These are phyloP conservation scores for Gastrolobium villosum DNA, from an alignment of 306 rosid species.

Conservation along the genomic window DNA sequence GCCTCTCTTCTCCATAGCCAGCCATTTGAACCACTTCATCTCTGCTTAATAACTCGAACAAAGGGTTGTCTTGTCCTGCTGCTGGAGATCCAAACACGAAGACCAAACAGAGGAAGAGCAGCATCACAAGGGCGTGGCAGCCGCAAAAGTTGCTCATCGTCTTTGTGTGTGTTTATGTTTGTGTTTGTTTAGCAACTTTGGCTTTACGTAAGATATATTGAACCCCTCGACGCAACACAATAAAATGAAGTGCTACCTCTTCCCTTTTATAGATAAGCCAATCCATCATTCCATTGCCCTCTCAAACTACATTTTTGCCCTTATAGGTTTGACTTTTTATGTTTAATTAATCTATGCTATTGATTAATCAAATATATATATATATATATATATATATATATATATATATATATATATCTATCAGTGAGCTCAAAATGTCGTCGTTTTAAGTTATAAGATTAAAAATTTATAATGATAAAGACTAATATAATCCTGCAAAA, in stretches of 20 bases:
- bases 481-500: too few relatives aligned
- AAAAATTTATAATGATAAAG: too few relatives aligned
- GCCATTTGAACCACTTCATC: constrained; percentile 75
- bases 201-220: constrained; percentile 41
- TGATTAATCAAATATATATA: constrained; percentile 10
- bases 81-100: constrained; percentile 26
- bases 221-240: not conserved
- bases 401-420: too few relatives aligned
- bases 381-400: too few relatives aligned
- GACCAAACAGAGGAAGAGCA: constrained; percentile 4
- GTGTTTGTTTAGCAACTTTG: constrained; percentile 37
- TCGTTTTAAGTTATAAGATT: too few relatives aligned
- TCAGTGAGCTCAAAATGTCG: too few relatives aligned
- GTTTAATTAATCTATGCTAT: constrained; percentile 12
- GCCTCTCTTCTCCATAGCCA: constrained; percentile 94
- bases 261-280: constrained; percentile 35
- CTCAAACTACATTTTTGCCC: constrained; percentile 45
- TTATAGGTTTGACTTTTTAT: constrained; percentile 51
- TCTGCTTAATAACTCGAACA: constrained; percentile 60
- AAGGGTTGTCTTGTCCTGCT: constrained; percentile 25
- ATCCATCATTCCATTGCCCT: constrained; percentile 8
- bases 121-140: constrained; percentile 38
- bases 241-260: constrained; percentile 10
- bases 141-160: constrained; percentile 60
- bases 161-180: constrained; percentile 30